These are phyloP conservation scores for Clonostachys rhizophaga DNA, from an alignment of 2,329 filamentous ascomycete genomes.

Conservation along the genomic window DNA sequence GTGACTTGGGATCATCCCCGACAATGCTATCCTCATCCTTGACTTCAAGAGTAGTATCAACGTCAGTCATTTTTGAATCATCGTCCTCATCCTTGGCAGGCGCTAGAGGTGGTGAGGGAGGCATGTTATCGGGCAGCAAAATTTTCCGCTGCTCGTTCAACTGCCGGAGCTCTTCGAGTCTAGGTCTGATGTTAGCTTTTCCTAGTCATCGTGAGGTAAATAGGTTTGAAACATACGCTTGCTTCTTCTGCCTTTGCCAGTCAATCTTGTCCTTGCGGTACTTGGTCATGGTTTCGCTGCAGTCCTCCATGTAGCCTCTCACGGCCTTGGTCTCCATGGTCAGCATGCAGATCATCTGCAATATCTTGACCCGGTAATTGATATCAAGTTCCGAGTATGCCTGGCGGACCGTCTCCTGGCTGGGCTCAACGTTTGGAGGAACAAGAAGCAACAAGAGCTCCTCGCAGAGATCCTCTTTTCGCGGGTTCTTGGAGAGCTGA, in stretches of 20 bases:
- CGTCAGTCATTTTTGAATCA: constrained; percentile 58
- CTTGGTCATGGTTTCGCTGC: constrained; percentile 88
- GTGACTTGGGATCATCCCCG: constrained; percentile 60
- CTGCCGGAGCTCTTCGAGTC: constrained; percentile 64
- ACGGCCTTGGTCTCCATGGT: constrained; percentile 83
- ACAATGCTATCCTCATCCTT: constrained; percentile 62
- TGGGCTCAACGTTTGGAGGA: constrained; percentile 71
- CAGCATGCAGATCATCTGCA: constrained; percentile 84
- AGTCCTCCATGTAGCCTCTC: constrained; percentile 85
- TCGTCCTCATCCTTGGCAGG: constrained; percentile 43
- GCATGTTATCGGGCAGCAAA: constrained; percentile 67
- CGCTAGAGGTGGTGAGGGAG: constrained; percentile 54
- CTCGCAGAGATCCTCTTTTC: constrained; percentile 68
- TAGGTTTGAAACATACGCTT: constrained; percentile 42
- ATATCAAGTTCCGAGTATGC: constrained; percentile 76
- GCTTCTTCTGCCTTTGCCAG: constrained; percentile 73
- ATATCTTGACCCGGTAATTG: constrained; percentile 72
- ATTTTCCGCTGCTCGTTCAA: constrained; percentile 72
- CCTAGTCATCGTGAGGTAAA: not conserved
- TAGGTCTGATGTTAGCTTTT: constrained; percentile 28
- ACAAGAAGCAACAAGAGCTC: constrained; percentile 77
- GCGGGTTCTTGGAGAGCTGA: constrained; percentile 74
- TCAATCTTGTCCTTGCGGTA: constrained; percentile 96
- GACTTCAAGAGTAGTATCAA: constrained; percentile 54
- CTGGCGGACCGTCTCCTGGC: constrained; percentile 64